phyloP scores from a whole-genome alignment of 2,329 filamentous ascomycete genomes.

The Leptoxyphium fumago region DNA sequence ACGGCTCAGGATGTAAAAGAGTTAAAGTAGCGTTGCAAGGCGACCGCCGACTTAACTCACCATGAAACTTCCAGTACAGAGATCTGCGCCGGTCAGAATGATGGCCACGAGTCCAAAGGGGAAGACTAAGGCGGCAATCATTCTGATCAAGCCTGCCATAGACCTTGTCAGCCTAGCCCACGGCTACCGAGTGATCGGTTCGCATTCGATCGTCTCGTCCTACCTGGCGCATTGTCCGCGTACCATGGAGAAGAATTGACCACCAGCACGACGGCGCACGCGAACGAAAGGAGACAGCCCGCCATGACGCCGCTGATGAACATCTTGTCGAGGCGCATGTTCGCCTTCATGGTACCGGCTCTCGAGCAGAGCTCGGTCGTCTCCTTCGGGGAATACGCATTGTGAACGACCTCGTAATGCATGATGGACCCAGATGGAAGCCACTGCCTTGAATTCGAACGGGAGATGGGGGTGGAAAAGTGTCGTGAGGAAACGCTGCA shows the following conservation, averaged over 20 bases:
- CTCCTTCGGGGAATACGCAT: conserved; percentile 18
- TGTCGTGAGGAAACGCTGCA: no score
- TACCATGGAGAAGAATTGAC: conserved; percentile 16
- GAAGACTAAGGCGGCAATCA: conserved; percentile 17
- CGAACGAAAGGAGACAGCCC: conserved; percentile 38
- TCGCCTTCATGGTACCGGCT: conserved; percentile 36
- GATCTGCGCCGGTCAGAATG: conserved; percentile 18
- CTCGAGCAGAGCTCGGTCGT: conserved; percentile 37
- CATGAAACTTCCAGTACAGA: conserved; percentile 17
- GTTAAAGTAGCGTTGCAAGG: no score
- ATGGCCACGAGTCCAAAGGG: conserved; percentile 14
- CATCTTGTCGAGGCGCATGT: conserved; percentile 39
- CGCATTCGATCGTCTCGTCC: neutral
- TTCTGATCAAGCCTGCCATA: conserved; percentile 13
- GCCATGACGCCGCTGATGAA: conserved; percentile 38
- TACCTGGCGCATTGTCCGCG: conserved; percentile 15
- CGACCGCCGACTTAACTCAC: neutral
- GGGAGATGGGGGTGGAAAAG: no score
- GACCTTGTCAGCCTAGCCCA: neutral
- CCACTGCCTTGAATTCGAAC: no score
- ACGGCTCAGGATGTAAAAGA: no score
- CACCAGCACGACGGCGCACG: conserved; percentile 29
- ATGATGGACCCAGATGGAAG: neutral
- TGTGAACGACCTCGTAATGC: conserved; percentile 6
- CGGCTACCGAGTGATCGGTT: no score